Percentiles rank a stretch among this genome's conserved stretches.
These are phyloP conservation scores for Cystobasidium onofrii DNA, from an alignment of 768 basidiomycete genomes.

Conservation along the genomic window DNA sequence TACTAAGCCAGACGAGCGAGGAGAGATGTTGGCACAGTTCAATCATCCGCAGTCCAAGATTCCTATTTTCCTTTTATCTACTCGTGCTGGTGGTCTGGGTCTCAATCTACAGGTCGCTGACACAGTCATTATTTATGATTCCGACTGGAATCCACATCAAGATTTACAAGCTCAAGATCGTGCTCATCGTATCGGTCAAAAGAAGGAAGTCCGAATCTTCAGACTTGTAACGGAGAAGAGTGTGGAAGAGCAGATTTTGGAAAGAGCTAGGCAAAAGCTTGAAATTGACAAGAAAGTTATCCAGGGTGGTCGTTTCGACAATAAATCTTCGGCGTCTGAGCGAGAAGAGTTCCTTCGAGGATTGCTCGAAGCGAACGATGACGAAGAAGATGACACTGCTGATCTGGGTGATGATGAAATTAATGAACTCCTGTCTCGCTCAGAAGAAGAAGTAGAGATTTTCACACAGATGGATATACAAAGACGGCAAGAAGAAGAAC, in stretches of 20 bases:
- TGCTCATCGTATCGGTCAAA: slow-evolving; percentile 93
- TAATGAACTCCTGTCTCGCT: slow-evolving; percentile 81
- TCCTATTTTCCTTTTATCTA: slow-evolving; percentile 72
- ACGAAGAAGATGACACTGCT: slow-evolving; percentile 47
- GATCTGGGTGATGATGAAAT: slow-evolving; percentile 57
- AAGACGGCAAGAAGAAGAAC: slow-evolving; percentile 61
- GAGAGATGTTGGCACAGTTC: slow-evolving; percentile 75
- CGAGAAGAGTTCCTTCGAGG: slow-evolving; percentile 91
- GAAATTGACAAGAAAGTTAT: slow-evolving; percentile 99
- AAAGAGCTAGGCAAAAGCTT: slow-evolving; percentile 78
- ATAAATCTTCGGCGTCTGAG: slow-evolving; percentile 95
- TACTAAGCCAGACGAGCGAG: slow-evolving; percentile 69
- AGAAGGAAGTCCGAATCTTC: slow-evolving; percentile 90
- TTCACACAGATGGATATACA: slow-evolving; percentile 77
- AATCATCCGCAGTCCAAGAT: slow-evolving; percentile 58
- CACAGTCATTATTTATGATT: slow-evolving; percentile 79
- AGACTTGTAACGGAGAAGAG: slow-evolving; percentile 97
- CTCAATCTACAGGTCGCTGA: slow-evolving; percentile 93
- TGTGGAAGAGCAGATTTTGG: slow-evolving; percentile 94
- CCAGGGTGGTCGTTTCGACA: slow-evolving; percentile 52
- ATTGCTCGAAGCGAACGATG: slow-evolving; percentile 51
- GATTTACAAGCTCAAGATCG: slow-evolving; percentile 99
- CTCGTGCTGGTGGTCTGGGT: slow-evolving; percentile 70
- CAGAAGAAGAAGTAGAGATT: slow-evolving; percentile 63
- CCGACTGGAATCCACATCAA: slow-evolving; percentile 76